Evolutionary conservation across 345 rosid genomes (phyloP).

Genomic region (Lepidium aucheri): DNA sequence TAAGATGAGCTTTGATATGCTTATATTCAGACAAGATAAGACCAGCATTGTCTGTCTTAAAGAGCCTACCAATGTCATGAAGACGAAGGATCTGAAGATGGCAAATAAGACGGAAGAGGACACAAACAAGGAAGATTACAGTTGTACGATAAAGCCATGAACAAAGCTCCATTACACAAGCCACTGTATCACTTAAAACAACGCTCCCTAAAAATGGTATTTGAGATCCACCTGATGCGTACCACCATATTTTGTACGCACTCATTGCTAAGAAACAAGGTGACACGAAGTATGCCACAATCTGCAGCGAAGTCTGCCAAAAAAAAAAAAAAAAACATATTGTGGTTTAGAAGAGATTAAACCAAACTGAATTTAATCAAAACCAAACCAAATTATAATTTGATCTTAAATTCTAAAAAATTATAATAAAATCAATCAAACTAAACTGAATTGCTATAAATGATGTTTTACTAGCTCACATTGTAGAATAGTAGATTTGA

Average conservation of each 20-base stretch:
- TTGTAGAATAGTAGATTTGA: too few species aligned
- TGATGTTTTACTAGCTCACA: too few species aligned
- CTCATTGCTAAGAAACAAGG: conserved; percentile 69
- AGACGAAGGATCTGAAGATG: conserved; percentile 86
- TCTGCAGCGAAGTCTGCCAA: conserved; percentile 65
- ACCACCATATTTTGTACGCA: conserved; percentile 98
- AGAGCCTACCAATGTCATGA: conserved; percentile 68
- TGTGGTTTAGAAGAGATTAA: not conserved
- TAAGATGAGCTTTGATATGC: conserved; percentile 69
- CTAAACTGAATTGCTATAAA: too few species aligned
- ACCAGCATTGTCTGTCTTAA: conserved; percentile 58
- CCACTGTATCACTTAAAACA: conserved; percentile 56
- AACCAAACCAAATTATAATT: too few species aligned
- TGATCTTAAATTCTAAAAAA: too few species aligned
- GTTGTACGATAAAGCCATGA: conserved; percentile 94
- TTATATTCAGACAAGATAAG: conserved; percentile 68
- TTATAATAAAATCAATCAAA: too few species aligned
- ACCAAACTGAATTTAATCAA: too few species aligned
- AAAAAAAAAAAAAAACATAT: not conserved
- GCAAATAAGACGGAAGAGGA: conserved; percentile 78
- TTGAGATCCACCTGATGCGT: conserved; percentile 84
- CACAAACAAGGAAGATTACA: conserved; percentile 76
- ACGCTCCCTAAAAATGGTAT: conserved; percentile 82
- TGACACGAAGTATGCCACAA: conserved; percentile 52
- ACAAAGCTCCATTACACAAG: conserved; percentile 77